These are phyloP conservation scores for Kuraishia floccosa DNA, from an alignment of 805 yeast species.

Conservation along the genomic window DNA sequence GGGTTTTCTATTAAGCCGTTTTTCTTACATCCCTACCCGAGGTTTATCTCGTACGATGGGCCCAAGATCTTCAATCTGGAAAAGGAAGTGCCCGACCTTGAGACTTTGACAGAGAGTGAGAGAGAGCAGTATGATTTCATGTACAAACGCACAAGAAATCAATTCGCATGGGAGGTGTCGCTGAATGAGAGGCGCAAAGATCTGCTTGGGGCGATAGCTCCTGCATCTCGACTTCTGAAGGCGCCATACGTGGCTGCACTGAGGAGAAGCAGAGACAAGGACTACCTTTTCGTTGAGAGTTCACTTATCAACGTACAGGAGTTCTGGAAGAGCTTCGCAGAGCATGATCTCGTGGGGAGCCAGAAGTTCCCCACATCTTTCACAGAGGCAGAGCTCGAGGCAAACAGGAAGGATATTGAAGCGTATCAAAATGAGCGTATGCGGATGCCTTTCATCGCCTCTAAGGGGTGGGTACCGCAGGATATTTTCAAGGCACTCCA, in stretches of 20 bases:
- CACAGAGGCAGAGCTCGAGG: conserved; percentile 43
- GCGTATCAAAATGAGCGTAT: conserved; percentile 59
- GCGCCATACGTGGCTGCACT: conserved; percentile 51
- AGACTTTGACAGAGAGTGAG: conserved; percentile 56
- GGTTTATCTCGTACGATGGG: conserved; percentile 79
- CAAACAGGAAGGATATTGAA: conserved; percentile 42
- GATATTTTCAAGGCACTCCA: conserved; percentile 72
- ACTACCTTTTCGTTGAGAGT: conserved; percentile 53
- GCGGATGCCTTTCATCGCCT: conserved; percentile 74
- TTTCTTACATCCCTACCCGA: conserved; percentile 66
- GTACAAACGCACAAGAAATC: conserved; percentile 84
- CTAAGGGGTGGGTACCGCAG: conserved; percentile 94
- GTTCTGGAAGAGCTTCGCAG: conserved; percentile 58
- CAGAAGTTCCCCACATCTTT: conserved; percentile 50
- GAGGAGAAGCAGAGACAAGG: conserved; percentile 46
- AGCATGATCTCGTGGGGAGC: conserved; percentile 41
- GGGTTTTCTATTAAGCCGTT: conserved; percentile 74
- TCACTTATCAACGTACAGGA: conserved; percentile 52
- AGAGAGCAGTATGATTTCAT: conserved; percentile 77
- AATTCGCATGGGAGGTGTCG: conserved; percentile 75
- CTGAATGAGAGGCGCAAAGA: conserved; percentile 54
- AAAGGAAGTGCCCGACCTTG: conserved; percentile 65
- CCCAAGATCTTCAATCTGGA: conserved; percentile 71
- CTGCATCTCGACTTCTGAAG: conserved; percentile 61
- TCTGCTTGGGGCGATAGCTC: conserved; percentile 75